Percentiles rank a stretch among this genome's conserved stretches.
Evolutionary conservation across 805 yeast genomes (phyloP).

Genomic region (Tanozyma kutaoensis): DNA sequence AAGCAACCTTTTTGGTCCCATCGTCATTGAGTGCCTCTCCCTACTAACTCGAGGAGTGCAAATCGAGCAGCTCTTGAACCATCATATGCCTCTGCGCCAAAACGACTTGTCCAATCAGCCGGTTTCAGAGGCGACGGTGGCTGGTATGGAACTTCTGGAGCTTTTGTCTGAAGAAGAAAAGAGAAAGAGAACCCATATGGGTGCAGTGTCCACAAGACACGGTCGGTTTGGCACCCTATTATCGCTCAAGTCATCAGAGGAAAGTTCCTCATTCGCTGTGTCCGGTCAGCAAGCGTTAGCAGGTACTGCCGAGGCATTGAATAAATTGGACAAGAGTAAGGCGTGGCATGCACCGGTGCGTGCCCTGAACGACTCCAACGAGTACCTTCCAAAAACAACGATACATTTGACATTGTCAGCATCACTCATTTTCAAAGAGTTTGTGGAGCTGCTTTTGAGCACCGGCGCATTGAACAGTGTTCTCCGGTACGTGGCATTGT

Average conservation of each 20-base stretch:
- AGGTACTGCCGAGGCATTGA: slow-evolving; percentile 38
- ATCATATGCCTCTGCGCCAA: slow-evolving; percentile 12
- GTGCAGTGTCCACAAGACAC: slow-evolving; percentile 58
- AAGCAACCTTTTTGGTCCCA: slow-evolving; percentile 42
- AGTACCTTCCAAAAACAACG: slow-evolving; percentile 9
- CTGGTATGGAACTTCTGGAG: slow-evolving; percentile 31
- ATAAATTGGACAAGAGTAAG: slow-evolving; percentile 53
- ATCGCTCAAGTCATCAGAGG: slow-evolving; percentile 47
- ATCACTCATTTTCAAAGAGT: slow-evolving; percentile 26
- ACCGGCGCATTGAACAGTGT: slow-evolving; percentile 69
- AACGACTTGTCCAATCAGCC: no score
- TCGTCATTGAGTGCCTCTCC: slow-evolving; percentile 58
- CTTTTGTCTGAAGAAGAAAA: slow-evolving; percentile 50
- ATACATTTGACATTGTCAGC: slow-evolving; percentile 16
- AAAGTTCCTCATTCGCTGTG: slow-evolving; percentile 50
- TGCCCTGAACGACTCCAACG: slow-evolving; percentile 29
- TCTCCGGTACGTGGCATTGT: slow-evolving; percentile 36
- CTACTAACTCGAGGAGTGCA: slow-evolving; percentile 43
- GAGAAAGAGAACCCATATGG: slow-evolving; percentile 33
- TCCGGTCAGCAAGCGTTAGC: slow-evolving; percentile 55
- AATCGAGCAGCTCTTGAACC: slow-evolving; percentile 4
- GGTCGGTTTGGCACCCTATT: slow-evolving; percentile 83
- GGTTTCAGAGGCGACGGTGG: no score
- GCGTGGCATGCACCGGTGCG: slow-evolving; percentile 39
- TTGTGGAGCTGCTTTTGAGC: slow-evolving; percentile 37